These are phyloP conservation scores for Aureobasidium sp. DNA, from an alignment of 2,329 filamentous ascomycete genomes.

Conservation along the genomic window DNA sequence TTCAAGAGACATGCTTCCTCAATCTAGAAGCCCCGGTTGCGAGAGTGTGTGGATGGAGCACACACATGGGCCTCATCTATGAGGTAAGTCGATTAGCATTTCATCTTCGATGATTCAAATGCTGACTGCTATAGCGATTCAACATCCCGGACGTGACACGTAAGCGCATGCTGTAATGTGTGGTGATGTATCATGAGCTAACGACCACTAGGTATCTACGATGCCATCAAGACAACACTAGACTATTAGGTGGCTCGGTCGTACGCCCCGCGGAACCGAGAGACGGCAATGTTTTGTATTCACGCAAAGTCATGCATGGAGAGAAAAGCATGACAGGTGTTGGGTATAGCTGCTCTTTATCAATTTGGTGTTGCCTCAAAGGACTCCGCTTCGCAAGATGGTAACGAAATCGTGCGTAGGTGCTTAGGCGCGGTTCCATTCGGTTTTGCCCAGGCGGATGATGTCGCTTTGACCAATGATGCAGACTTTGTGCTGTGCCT, in stretches of 20 bases:
- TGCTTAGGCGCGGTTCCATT: conserved; percentile 26
- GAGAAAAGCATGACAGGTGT: not conserved
- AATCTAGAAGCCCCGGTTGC: conserved; percentile 77
- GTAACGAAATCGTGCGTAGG: not conserved
- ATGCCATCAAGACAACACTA: conserved; percentile 39
- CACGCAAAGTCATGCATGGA: not conserved
- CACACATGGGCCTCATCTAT: conserved; percentile 69
- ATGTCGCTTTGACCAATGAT: conserved; percentile 54
- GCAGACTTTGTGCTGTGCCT: conserved; percentile 53
- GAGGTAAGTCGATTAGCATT: conserved; percentile 40
- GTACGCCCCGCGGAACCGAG: too few species aligned
- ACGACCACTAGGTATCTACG: conserved; percentile 34
- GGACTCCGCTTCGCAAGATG: not conserved
- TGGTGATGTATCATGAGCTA: not conserved
- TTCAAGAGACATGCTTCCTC: conserved; percentile 81
- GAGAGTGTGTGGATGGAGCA: conserved; percentile 82
- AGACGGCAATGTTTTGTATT: too few species aligned
- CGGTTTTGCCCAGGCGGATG: conserved; percentile 55
- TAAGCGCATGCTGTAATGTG: conserved; percentile 45
- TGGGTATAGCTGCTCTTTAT: not conserved
- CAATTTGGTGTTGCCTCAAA: not conserved
- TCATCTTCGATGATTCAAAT: not conserved
- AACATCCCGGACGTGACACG: conserved; percentile 76
- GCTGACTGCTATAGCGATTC: conserved; percentile 26
- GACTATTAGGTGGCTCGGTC: conserved; percentile 30